Evolutionary conservation across 2,329 filamentous ascomycete genomes (phyloP).

Genomic region (Xylaria sp.): DNA sequence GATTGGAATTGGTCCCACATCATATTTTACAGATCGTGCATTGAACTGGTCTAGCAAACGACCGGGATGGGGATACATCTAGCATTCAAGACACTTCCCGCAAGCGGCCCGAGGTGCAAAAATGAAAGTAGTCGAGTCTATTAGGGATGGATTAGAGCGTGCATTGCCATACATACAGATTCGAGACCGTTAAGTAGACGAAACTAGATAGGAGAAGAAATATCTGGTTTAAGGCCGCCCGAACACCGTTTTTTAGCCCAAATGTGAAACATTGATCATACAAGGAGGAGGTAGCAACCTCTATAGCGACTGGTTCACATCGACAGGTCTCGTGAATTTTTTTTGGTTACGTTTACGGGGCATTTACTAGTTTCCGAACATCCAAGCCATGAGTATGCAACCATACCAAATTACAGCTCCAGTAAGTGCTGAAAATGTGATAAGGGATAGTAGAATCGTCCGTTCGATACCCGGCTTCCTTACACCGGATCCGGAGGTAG

Average conservation of each 20-base stretch:
- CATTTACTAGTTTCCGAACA: too few relatives aligned
- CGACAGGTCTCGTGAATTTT: too few relatives aligned
- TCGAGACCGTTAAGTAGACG: neutral
- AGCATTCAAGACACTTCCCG: neutral
- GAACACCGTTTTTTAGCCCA: neutral
- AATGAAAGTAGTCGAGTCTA: neutral
- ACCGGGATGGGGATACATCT: neutral
- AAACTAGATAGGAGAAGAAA: neutral
- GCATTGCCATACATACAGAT: neutral
- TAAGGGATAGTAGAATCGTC: constrained; percentile 34
- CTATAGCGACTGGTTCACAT: neutral
- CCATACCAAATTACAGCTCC: constrained; percentile 25
- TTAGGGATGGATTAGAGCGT: neutral
- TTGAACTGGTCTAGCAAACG: neutral
- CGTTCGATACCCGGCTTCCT: constrained; percentile 44
- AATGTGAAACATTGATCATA: neutral
- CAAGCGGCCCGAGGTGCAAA: neutral
- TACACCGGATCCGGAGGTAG: constrained; percentile 37
- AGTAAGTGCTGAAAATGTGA: constrained; percentile 25
- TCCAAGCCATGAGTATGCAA: constrained; percentile 5
- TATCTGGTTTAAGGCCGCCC: neutral
- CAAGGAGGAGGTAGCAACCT: neutral
- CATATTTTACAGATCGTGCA: constrained; percentile 6
- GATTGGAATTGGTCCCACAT: constrained; percentile 6
- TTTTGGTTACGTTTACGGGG: too few relatives aligned